Conservation (phyloP, 1,284 basidiomycete species). For the Ceratobasidium sp. region DNA sequence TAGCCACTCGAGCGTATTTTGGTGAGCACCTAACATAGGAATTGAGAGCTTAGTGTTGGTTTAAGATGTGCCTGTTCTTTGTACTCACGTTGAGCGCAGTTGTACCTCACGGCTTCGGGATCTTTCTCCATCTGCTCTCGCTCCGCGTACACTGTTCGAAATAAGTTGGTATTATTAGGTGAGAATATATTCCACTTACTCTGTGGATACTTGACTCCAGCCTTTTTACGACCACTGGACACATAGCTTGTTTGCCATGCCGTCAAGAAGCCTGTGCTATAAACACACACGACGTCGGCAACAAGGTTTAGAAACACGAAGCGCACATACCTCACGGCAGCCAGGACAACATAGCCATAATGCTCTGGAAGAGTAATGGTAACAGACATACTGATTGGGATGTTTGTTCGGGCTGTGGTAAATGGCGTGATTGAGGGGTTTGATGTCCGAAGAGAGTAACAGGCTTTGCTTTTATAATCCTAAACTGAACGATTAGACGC, state of each 20-base stretch:
- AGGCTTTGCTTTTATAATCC: background rate
- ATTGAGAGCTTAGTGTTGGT: background rate
- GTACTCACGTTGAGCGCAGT: conserved; percentile 40
- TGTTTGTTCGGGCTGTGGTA: background rate
- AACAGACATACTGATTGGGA: conserved; percentile 25
- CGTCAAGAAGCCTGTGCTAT: conserved; percentile 24
- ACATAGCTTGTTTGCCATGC: conserved; percentile 10
- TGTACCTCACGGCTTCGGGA: conserved; percentile 39
- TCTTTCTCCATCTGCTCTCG: conserved; percentile 37
- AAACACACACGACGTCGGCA: background rate
- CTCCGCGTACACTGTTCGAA: conserved; percentile 41
- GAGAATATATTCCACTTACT: conserved; percentile 18
- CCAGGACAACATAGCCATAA: conserved; percentile 40
- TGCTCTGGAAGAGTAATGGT: conserved; percentile 38
- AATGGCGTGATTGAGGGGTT: background rate
- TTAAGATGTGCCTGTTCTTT: too few relatives aligned
- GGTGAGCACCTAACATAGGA: conserved; percentile 33
- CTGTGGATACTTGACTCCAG: conserved; percentile 39
- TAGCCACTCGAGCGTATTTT: conserved; percentile 19
- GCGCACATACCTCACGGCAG: conserved; percentile 26
- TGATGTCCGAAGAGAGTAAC: background rate
- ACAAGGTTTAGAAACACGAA: background rate
- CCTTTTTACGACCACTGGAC: conserved; percentile 26
- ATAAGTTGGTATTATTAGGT: background rate
- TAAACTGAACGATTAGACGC: background rate